Conservation (phyloP, 768 basidiomycete species). For the Tylopilus felleus region DNA sequence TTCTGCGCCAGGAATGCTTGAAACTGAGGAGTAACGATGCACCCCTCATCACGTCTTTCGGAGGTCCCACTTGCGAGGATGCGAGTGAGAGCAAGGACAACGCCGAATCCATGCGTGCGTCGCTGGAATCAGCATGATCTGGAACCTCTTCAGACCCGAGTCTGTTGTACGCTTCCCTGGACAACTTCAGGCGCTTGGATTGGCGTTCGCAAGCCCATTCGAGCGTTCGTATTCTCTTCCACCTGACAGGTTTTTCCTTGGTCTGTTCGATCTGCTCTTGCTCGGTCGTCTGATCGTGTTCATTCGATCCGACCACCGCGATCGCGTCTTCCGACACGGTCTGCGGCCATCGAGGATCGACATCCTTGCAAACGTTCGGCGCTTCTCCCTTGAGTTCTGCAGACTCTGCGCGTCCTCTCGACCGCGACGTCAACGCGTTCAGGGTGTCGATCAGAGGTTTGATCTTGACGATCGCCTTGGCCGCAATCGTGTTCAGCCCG, state of each 20-base stretch:
- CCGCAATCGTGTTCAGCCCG: conserved; percentile 1
- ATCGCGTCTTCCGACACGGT: background rate
- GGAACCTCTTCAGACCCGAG: conserved; percentile 19
- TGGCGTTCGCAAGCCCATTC: conserved; percentile 46
- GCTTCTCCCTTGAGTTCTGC: background rate
- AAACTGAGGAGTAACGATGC: conserved; percentile 28
- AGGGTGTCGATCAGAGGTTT: conserved; percentile 23
- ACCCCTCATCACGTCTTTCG: conserved; percentile 27
- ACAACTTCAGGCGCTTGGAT: conserved; percentile 34
- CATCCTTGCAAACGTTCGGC: background rate
- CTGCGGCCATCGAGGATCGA: background rate
- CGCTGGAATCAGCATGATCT: conserved; percentile 4
- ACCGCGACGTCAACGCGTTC: conserved; percentile 11
- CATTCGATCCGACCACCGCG: background rate
- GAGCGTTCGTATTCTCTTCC: conserved; percentile 33
- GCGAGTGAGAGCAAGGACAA: conserved; percentile 31
- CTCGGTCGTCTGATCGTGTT: background rate
- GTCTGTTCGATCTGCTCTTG: conserved; percentile 11
- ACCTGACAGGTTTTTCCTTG: conserved; percentile 4
- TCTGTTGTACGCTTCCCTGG: conserved; percentile 15
- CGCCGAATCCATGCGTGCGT: conserved; percentile 24
- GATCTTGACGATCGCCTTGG: conserved; percentile 20
- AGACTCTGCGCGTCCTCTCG: conserved; percentile 1
- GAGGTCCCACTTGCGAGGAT: conserved; percentile 4
- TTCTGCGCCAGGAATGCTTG: conserved; percentile 29